A percentile compares a stretch with the other conserved stretches of the same genome.
Conservation (phyloP, 345 rosid species). For the Passiflora organensis region DNA sequence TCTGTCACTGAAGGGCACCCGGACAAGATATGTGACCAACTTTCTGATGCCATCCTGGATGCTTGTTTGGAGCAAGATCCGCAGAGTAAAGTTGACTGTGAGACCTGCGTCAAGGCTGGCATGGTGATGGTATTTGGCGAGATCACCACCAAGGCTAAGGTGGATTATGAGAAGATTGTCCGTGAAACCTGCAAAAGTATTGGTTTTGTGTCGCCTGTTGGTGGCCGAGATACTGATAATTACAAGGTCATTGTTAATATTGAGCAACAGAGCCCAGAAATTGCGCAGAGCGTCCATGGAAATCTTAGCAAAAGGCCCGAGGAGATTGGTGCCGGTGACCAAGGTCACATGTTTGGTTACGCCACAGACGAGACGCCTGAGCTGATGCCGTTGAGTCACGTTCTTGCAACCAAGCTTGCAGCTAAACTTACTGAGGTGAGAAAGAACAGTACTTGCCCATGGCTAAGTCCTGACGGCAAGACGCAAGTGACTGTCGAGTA, state of each 20-base stretch:
- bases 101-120: constrained; percentile 4
- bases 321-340: constrained; percentile 14
- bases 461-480: constrained; percentile 18
- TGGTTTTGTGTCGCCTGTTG: constrained; percentile 8
- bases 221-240: constrained; percentile 15
- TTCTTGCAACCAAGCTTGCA: constrained; percentile 15
- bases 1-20: constrained; percentile 9
- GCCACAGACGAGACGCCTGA: constrained; percentile 17
- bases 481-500: constrained; percentile 16
- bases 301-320: constrained; percentile 10
- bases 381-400: constrained; percentile 13
- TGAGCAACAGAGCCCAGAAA: too few species aligned
- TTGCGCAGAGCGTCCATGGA: constrained; percentile 16
- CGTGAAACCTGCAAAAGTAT: constrained; percentile 7
- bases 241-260: constrained; percentile 8
- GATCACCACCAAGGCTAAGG: constrained; percentile 1
- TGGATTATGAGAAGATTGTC: constrained; percentile 5
- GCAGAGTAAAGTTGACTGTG: constrained; percentile 12
- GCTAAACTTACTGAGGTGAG: constrained; percentile 14
- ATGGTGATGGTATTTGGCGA: constrained; percentile 15
- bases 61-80: constrained; percentile 18
- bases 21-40: constrained; percentile 13
- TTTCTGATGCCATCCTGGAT: constrained; percentile 10
- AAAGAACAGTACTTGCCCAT: constrained; percentile 10
- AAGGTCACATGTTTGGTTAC: too few species aligned